Evolutionary conservation across 179 eudicot species (phyloP).

Genomic region (Gypsophila paniculata): DNA sequence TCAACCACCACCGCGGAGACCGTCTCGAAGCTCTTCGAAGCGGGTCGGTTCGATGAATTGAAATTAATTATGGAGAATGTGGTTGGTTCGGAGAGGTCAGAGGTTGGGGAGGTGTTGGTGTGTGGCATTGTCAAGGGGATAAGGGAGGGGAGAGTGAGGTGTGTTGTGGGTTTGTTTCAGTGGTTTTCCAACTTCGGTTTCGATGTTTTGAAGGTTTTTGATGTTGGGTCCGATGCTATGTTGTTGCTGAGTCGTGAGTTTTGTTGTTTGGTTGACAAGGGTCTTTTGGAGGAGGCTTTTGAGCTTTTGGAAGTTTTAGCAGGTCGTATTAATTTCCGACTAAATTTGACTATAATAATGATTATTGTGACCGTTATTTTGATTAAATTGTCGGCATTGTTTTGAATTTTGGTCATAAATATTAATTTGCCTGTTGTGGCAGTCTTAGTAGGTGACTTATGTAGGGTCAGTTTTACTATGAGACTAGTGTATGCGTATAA

Average conservation of each 20-base stretch:
- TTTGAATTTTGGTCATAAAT: too few species aligned
- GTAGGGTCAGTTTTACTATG: too few species aligned
- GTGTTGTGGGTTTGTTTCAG: constrained; percentile 37
- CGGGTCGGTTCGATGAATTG: constrained; percentile 54
- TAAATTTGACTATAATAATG: too few species aligned
- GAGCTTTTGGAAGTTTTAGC: constrained; percentile 50
- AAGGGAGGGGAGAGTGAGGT: constrained; percentile 36
- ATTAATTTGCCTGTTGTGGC: too few species aligned
- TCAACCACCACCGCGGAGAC: constrained; percentile 38
- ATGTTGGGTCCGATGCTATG: constrained; percentile 40
- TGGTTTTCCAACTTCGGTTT: constrained; percentile 46
- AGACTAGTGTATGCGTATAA: too few species aligned
- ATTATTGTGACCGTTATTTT: too few species aligned
- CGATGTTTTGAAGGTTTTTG: constrained; percentile 42
- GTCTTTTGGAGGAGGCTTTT: constrained; percentile 43
- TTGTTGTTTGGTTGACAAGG: constrained; percentile 28
- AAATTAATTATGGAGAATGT: constrained; percentile 42
- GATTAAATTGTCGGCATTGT: too few species aligned
- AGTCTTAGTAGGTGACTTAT: too few species aligned
- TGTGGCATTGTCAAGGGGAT: constrained; percentile 41
- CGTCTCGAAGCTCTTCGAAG: constrained; percentile 55
- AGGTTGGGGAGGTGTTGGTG: constrained; percentile 36
- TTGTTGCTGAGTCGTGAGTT: constrained; percentile 41
- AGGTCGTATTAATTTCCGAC: too few species aligned
- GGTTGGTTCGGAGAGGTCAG: constrained; percentile 19